Conservation (phyloP, 2,329 filamentous ascomycete genomes). For the Elsinoe perseae region DNA sequence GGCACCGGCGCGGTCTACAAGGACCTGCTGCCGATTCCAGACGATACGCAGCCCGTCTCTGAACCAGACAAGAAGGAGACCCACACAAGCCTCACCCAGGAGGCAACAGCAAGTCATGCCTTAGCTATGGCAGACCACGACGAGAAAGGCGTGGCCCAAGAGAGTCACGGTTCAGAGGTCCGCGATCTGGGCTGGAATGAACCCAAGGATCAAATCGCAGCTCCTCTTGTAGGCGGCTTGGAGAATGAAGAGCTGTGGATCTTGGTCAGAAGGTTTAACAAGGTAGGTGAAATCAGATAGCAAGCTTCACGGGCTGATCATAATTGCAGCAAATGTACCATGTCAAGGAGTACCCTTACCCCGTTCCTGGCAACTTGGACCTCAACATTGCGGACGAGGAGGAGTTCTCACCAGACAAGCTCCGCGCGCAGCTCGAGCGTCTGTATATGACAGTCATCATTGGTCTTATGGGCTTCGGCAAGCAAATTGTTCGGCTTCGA, state of each 20-base stretch:
- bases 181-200: constrained; percentile 64
- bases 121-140: constrained; percentile 41
- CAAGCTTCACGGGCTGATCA: background rate
- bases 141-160: constrained; percentile 40
- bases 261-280: constrained; percentile 65
- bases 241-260: constrained; percentile 68
- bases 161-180: constrained; percentile 45
- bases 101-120: constrained; percentile 41
- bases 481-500: constrained; percentile 67
- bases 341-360: constrained; percentile 58
- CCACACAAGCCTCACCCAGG: constrained; percentile 31
- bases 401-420: constrained; percentile 76
- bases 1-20: constrained; percentile 17
- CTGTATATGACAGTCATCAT: constrained; percentile 74
- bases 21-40: constrained; percentile 31
- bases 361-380: constrained; percentile 62
- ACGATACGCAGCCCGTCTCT: constrained; percentile 25
- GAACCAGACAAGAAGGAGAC: constrained; percentile 28
- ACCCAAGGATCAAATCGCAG: constrained; percentile 46
- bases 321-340: constrained; percentile 52
- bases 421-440: constrained; percentile 68
- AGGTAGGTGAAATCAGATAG: constrained; percentile 38
- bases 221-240: constrained; percentile 58
- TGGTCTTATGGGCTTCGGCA: constrained; percentile 56
- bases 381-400: constrained; percentile 75